Conservation (phyloP, 2,329 filamentous ascomycete genomes). For the Colletotrichum sp. region DNA sequence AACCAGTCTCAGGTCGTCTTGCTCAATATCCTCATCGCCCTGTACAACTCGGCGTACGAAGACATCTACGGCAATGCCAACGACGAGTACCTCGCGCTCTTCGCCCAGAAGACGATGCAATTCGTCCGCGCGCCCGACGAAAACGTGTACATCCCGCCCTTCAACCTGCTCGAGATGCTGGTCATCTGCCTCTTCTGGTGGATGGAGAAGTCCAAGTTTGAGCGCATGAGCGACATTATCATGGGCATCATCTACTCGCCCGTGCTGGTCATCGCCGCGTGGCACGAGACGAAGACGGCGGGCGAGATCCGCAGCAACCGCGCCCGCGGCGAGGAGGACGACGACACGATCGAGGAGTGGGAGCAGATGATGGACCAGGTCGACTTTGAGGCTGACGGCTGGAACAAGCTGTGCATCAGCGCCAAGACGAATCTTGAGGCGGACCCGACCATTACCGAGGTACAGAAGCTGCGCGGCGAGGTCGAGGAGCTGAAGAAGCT, state of each 20-base stretch:
- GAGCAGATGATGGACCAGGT: conserved; percentile 77
- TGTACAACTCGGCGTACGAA: conserved; percentile 96
- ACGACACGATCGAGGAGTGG: conserved; percentile 91
- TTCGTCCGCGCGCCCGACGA: conserved; percentile 97
- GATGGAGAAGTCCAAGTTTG: conserved; percentile 77
- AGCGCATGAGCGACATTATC: conserved; percentile 83
- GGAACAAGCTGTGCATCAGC: conserved; percentile 79
- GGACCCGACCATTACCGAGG: conserved; percentile 77
- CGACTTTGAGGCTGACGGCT: conserved; percentile 84
- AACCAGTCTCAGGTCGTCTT: conserved; percentile 61
- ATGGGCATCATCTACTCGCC: conserved; percentile 89
- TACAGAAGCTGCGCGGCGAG: conserved; percentile 62
- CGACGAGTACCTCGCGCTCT: conserved; percentile 94
- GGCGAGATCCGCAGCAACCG: conserved; percentile 75
- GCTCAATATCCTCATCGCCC: conserved; percentile 93
- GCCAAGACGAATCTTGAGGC: conserved; percentile 83
- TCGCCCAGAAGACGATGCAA: conserved; percentile 93
- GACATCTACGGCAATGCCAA: conserved; percentile 93
- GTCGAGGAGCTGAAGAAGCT: conserved; percentile 61
- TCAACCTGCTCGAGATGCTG: conserved; percentile 92
- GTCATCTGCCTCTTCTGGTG: conserved; percentile 87
- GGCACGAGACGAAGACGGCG: conserved; percentile 71
- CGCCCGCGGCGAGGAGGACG: conserved; percentile 82
- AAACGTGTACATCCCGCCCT: conserved; percentile 95
- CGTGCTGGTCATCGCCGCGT: conserved; percentile 78